phyloP scores from a whole-genome alignment of 2,329 filamentous ascomycete genomes.

The Phialophora chinensis region DNA sequence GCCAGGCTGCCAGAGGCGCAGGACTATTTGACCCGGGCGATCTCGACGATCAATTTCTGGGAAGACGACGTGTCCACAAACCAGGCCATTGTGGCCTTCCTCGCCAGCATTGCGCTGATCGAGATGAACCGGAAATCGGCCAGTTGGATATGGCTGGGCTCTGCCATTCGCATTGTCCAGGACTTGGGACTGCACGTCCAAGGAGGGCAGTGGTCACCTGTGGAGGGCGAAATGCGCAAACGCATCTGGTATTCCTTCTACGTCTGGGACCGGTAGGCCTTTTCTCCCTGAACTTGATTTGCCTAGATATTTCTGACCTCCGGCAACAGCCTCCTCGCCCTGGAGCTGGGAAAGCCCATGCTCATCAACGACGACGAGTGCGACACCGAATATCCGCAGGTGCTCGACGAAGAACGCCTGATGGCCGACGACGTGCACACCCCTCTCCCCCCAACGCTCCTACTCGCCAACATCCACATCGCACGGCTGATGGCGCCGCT shows the following conservation, averaged over 20 bases:
- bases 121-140: slow-evolving; percentile 87
- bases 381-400: slow-evolving; percentile 78
- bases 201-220: slow-evolving; percentile 70
- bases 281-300: neutral
- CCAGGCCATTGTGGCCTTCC: slow-evolving; percentile 72
- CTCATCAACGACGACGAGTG: slow-evolving; percentile 88
- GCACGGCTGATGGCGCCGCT: slow-evolving; percentile 78
- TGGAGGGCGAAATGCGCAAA: slow-evolving; percentile 85
- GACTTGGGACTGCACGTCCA: slow-evolving; percentile 82
- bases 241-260: slow-evolving; percentile 96
- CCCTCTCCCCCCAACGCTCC: slow-evolving; percentile 57
- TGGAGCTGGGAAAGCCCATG: slow-evolving; percentile 80
- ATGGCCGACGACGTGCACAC: slow-evolving; percentile 49
- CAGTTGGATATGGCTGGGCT: slow-evolving; percentile 84
- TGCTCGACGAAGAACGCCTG: slow-evolving; percentile 72
- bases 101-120: slow-evolving; percentile 78
- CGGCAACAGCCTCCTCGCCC: slow-evolving; percentile 66
- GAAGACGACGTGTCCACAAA: slow-evolving; percentile 77
- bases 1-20: slow-evolving; percentile 54
- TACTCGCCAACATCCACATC: slow-evolving; percentile 77
- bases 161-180: slow-evolving; percentile 78
- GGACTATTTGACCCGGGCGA: slow-evolving; percentile 73
- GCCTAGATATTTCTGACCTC: slow-evolving; percentile 38
- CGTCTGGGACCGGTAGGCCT: slow-evolving; percentile 76
- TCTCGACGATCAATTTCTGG: slow-evolving; percentile 78